Percentiles rank a stretch among this genome's conserved stretches.
Evolutionary conservation across 2,329 filamentous ascomycete genomes (phyloP).

Genomic region (Gnomoniopsis sp.): DNA sequence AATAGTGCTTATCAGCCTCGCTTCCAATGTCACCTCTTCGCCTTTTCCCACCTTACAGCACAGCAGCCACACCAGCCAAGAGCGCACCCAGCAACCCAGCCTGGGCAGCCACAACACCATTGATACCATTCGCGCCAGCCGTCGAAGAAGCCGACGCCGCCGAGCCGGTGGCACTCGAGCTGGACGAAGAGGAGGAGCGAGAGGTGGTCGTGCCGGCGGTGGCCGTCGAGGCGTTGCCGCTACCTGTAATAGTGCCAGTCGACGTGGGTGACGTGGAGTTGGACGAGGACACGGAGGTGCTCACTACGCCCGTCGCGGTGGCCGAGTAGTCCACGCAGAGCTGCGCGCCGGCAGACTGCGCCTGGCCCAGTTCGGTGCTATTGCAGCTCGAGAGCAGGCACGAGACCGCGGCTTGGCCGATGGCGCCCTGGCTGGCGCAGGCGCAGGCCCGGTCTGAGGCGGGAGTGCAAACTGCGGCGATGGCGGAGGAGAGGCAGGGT

Average conservation of each 20-base stretch:
- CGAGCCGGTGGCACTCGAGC: background rate
- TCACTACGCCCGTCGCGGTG: constrained; percentile 8
- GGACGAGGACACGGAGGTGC: constrained; percentile 3
- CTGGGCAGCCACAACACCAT: constrained; percentile 2
- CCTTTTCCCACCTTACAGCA: background rate
- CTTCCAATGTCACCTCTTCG: background rate
- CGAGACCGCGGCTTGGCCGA: constrained; percentile 25
- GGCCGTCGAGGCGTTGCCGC: constrained; percentile 1
- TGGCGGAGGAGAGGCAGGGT: constrained; percentile 44
- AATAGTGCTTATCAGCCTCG: background rate
- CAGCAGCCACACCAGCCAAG: constrained; percentile 7
- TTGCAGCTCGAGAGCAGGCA: constrained; percentile 32
- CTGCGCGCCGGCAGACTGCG: constrained; percentile 28
- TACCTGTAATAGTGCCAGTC: background rate
- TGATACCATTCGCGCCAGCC: background rate
- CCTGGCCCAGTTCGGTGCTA: constrained; percentile 24
- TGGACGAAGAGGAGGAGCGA: background rate
- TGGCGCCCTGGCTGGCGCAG: constrained; percentile 38
- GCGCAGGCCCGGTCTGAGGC: constrained; percentile 46
- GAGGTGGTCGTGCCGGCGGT: background rate
- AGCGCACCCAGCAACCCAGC: constrained; percentile 6
- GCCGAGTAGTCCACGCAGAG: constrained; percentile 30
- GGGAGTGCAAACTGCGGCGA: constrained; percentile 43
- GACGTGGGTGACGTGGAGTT: background rate
- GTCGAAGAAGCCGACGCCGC: background rate